Percentiles rank a stretch among this genome's conserved stretches.
phyloP scores from a whole-genome alignment of 495 filamentous ascomycete genomes.

The Aspergillus homomorphus region DNA sequence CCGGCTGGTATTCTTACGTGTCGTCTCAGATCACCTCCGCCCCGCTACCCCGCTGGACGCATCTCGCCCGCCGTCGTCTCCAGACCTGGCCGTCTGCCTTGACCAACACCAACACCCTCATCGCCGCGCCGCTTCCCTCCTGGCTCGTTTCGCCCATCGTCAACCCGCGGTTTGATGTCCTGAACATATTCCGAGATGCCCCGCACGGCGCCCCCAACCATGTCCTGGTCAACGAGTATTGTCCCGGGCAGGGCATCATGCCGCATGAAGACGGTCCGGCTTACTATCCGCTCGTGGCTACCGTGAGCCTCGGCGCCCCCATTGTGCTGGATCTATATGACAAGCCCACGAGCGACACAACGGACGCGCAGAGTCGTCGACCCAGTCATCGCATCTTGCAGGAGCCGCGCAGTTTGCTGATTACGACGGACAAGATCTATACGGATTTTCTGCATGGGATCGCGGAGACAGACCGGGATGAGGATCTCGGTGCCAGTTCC shows the following conservation, averaged over 20 bases:
- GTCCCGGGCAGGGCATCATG: conserved; percentile 87
- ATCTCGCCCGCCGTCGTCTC: conserved; percentile 78
- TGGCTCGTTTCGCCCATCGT: conserved; percentile 76
- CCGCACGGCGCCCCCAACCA: conserved; percentile 83
- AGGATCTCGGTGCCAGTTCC: conserved; percentile 54
- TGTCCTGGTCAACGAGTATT: conserved; percentile 90
- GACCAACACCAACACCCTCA: conserved; percentile 65
- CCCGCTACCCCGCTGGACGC: conserved; percentile 78
- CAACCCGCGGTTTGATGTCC: conserved; percentile 53
- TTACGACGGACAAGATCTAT: conserved; percentile 68
- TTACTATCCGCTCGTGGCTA: conserved; percentile 84
- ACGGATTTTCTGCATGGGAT: conserved; percentile 76
- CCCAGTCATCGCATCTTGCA: conserved; percentile 73
- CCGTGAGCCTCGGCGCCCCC: conserved; percentile 75
- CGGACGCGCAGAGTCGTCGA: conserved; percentile 25
- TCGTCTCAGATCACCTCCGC: conserved; percentile 43
- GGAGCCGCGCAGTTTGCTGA: conserved; percentile 77
- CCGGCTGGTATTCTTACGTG: neutral
- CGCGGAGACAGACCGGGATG: conserved; percentile 56
- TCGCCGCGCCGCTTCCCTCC: conserved; percentile 67
- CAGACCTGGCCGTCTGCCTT: conserved; percentile 88
- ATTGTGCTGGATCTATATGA: conserved; percentile 77
- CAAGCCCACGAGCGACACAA: conserved; percentile 47
- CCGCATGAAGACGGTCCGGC: conserved; percentile 90
- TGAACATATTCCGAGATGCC: conserved; percentile 63